Evolutionary conservation across 2,329 filamentous ascomycete species (phyloP).

Genomic region (Phyllosticta citribraziliensis): DNA sequence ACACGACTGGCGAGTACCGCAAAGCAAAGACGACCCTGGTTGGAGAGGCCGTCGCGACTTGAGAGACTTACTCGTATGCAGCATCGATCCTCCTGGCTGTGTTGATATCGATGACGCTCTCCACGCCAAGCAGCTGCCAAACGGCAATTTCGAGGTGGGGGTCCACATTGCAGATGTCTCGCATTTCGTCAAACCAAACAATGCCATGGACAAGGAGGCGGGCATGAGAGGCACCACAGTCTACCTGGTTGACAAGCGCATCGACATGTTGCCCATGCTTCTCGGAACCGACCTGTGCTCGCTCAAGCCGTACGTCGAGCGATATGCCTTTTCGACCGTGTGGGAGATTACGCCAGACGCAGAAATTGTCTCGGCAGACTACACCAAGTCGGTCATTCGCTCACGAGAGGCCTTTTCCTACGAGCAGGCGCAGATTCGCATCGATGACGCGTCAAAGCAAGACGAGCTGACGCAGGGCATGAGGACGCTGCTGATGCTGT

Average conservation of each 20-base stretch:
- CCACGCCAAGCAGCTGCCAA: slow-evolving; percentile 73
- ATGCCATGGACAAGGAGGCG: slow-evolving; percentile 93
- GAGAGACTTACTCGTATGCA: slow-evolving; percentile 80
- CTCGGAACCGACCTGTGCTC: slow-evolving; percentile 95
- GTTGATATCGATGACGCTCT: slow-evolving; percentile 98
- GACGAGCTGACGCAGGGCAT: slow-evolving; percentile 88
- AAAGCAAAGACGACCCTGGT: slow-evolving; percentile 67
- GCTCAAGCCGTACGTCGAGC: slow-evolving; percentile 94
- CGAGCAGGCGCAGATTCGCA: slow-evolving; percentile 86
- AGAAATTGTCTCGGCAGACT: slow-evolving; percentile 73
- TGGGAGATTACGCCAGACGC: slow-evolving; percentile 82
- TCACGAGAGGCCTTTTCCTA: slow-evolving; percentile 97
- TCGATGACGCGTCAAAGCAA: slow-evolving; percentile 78
- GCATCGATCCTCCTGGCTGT: slow-evolving; percentile 91
- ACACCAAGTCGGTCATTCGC: slow-evolving; percentile 96
- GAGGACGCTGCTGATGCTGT: slow-evolving; percentile 75
- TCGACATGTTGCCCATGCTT: slow-evolving; percentile 97
- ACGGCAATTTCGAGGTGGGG: slow-evolving; percentile 91
- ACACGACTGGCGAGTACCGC: slow-evolving; percentile 86
- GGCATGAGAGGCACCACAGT: slow-evolving; percentile 92
- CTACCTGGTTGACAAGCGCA: slow-evolving; percentile 96
- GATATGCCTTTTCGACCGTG: slow-evolving; percentile 42
- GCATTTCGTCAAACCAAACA: slow-evolving; percentile 94
- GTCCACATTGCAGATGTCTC: slow-evolving; percentile 99
- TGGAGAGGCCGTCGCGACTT: slow-evolving; percentile 83